Evolutionary conservation across 2,329 filamentous ascomycete genomes (phyloP).

Genomic region (Tothia fuscella): DNA sequence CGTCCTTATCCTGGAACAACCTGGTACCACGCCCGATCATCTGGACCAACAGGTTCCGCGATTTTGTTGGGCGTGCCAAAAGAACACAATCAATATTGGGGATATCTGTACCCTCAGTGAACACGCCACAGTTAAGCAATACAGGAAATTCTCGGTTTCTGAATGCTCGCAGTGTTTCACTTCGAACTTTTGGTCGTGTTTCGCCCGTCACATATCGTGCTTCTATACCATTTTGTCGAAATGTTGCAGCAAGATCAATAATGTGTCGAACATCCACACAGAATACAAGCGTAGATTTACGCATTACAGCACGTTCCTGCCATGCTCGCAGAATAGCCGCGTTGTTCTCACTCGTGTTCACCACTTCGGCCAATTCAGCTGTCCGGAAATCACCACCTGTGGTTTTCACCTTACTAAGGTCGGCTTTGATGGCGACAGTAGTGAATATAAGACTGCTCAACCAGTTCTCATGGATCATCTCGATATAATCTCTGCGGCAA

Average conservation of each 20-base stretch:
- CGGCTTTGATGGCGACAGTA: slow-evolving; percentile 71
- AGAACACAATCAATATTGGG: slow-evolving; percentile 93
- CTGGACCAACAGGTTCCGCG: slow-evolving; percentile 85
- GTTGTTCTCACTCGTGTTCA: slow-evolving; percentile 75
- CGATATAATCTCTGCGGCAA: slow-evolving; percentile 56
- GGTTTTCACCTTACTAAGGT: slow-evolving; percentile 59
- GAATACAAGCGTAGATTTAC: slow-evolving; percentile 84
- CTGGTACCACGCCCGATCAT: slow-evolving; percentile 97
- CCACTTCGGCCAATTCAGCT: slow-evolving; percentile 62
- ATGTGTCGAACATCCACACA: slow-evolving; percentile 88
- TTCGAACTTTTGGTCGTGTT: slow-evolving; percentile 57
- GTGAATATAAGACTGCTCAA: slow-evolving; percentile 88
- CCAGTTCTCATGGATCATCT: slow-evolving; percentile 85
- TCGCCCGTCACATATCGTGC: slow-evolving; percentile 78
- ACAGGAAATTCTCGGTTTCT: slow-evolving; percentile 68
- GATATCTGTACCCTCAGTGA: slow-evolving; percentile 95
- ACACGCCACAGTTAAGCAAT: slow-evolving; percentile 87
- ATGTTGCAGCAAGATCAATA: slow-evolving; percentile 57
- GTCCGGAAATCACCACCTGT: slow-evolving; percentile 68
- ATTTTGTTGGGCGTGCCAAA: slow-evolving; percentile 76
- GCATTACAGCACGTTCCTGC: slow-evolving; percentile 59
- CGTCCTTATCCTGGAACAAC: slow-evolving; percentile 62
- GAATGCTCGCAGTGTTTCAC: slow-evolving; percentile 63
- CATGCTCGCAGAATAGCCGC: slow-evolving; percentile 77
- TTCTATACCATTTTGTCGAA: slow-evolving; percentile 67